These are phyloP conservation scores for Vanrija humicola DNA, from an alignment of 1,284 basidiomycete genomes.

Conservation along the genomic window DNA sequence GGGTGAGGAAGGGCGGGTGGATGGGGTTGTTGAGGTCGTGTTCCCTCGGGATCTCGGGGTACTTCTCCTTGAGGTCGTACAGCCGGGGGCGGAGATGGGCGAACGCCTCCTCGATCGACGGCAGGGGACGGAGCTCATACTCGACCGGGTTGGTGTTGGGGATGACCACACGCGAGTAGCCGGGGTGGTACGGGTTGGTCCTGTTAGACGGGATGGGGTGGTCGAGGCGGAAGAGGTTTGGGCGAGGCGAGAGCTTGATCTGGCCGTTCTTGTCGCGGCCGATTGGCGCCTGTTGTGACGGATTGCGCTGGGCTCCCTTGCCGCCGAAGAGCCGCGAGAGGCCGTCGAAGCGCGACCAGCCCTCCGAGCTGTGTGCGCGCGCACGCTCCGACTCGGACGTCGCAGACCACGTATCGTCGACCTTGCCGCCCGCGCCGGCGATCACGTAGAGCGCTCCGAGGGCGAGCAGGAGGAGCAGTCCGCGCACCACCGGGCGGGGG, in stretches of 20 bases:
- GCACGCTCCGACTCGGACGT: no score
- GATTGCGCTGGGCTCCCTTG: no score
- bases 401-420: no score
- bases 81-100: constrained; percentile 30
- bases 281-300: no score
- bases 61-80: constrained; percentile 28
- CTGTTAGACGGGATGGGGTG: background rate
- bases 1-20: constrained; percentile 36
- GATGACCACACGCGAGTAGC: constrained; percentile 19
- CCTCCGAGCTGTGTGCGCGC: no score
- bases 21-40: constrained; percentile 36
- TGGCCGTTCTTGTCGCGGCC: no score
- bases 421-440: no score
- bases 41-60: constrained; percentile 30
- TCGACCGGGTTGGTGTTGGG: constrained; percentile 17
- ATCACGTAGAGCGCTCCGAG: no score
- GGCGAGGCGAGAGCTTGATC: background rate
- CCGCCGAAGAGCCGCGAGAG: no score
- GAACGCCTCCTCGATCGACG: constrained; percentile 37
- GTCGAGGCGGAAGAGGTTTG: constrained; percentile 9
- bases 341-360: no score
- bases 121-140: constrained; percentile 26
- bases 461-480: no score
- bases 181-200: constrained; percentile 20
- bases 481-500: no score